Evolutionary conservation across 148 eudicot genomes (phyloP).

Genomic region (Dianthus caryophyllus): DNA sequence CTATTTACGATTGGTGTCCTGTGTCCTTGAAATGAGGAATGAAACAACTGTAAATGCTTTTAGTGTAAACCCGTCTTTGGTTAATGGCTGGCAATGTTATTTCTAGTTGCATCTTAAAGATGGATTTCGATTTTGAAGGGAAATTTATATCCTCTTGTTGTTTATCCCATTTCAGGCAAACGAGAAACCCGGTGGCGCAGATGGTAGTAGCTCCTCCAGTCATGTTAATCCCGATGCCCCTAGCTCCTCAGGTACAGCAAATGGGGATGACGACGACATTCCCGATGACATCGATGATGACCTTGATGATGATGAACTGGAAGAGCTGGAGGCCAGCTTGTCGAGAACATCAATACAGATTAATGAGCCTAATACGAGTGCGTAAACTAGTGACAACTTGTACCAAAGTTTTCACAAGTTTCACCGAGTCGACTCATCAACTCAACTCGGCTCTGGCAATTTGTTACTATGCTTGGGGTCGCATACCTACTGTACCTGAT

Average conservation of each 20-base stretch:
- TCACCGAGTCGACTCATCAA: constrained; percentile 12
- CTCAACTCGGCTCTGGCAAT: background rate
- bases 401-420: constrained; percentile 16
- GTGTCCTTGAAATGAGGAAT: background rate
- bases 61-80: background rate
- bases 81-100: background rate
- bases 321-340: constrained; percentile 73
- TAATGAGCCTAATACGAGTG: constrained; percentile 40
- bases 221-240: constrained; percentile 27
- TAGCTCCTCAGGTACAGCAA: constrained; percentile 42
- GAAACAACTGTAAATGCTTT: background rate
- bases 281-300: constrained; percentile 58
- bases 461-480: background rate
- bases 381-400: constrained; percentile 12
- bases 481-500: background rate
- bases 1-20: too few relatives aligned
- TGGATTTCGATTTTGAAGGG: background rate
- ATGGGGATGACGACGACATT: constrained; percentile 26
- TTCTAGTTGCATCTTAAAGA: background rate
- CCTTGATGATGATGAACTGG: constrained; percentile 56
- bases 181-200: constrained; percentile 31
- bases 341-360: constrained; percentile 52
- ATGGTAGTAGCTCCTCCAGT: constrained; percentile 30
- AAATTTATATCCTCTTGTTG: background rate
- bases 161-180: constrained; percentile 33